Evolutionary conservation across 75 land plant species (phyloP).

Genomic region (Ceratopteris richardii): DNA sequence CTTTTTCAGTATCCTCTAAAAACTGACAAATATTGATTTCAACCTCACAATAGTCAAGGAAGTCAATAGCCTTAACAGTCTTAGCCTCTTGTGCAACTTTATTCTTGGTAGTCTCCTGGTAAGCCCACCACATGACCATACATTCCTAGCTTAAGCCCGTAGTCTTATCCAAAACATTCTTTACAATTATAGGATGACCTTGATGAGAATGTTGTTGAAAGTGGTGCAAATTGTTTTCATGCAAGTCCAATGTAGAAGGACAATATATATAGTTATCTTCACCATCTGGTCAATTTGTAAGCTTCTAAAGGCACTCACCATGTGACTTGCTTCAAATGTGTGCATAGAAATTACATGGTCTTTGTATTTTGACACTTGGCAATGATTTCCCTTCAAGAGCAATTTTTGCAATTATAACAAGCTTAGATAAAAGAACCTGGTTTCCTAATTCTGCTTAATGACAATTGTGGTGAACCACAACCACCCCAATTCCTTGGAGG

Average conservation of each 20-base stretch:
- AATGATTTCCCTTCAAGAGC: neutral
- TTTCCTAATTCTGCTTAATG: constrained; percentile 26
- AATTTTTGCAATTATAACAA: constrained; percentile 10
- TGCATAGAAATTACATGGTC: neutral
- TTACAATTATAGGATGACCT: constrained; percentile 81
- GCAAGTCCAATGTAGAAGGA: constrained; percentile 20
- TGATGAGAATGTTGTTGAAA: constrained; percentile 62
- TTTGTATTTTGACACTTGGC: too few relatives aligned
- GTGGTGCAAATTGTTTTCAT: constrained; percentile 19
- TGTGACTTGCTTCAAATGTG: neutral
- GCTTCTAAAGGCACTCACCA: constrained; percentile 13
- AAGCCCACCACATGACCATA: constrained; percentile 90
- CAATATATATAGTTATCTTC: constrained; percentile 59
- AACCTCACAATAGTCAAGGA: constrained; percentile 66
- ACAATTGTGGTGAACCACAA: constrained; percentile 40
- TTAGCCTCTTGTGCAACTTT: constrained; percentile 26
- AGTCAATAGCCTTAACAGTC: constrained; percentile 67
- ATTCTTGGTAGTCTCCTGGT: constrained; percentile 40
- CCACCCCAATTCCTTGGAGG: constrained; percentile 49
- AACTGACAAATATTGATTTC: constrained; percentile 65
- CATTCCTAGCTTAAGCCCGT: constrained; percentile 88
- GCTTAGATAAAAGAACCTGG: constrained; percentile 9
- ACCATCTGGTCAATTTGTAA: constrained; percentile 34
- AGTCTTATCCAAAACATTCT: constrained; percentile 41
- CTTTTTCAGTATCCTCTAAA: constrained; percentile 68